Conservation (phyloP, 140 eudicot species). For the Stevia rebaudiana region DNA sequence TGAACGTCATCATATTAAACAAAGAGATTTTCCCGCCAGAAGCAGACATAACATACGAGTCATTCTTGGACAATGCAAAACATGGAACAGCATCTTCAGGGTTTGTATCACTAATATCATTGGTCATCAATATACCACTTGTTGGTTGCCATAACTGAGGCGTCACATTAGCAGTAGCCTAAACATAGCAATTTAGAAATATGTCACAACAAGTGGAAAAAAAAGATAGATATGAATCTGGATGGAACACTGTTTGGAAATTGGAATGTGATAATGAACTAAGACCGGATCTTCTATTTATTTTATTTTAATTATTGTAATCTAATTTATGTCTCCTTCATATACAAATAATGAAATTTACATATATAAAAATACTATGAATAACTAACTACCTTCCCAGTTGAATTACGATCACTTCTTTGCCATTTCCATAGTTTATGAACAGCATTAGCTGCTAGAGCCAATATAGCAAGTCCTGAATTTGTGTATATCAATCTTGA, state of each 20-base stretch:
- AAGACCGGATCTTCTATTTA: neutral
- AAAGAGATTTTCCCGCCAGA: conserved; percentile 82
- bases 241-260: neutral
- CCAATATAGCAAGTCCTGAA: conserved; percentile 71
- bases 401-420: conserved; percentile 49
- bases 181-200: conserved; percentile 5
- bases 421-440: conserved; percentile 90
- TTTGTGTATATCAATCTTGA: conserved; percentile 74
- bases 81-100: conserved; percentile 78
- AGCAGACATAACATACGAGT: conserved; percentile 80
- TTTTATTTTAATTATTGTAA: neutral
- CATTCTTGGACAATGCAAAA: conserved; percentile 81
- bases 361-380: neutral
- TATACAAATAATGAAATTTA: neutral
- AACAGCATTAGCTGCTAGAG: conserved; percentile 67
- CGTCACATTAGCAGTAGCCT: conserved; percentile 62
- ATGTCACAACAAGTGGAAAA: neutral
- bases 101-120: conserved; percentile 61
- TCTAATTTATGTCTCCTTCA: neutral
- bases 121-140: conserved; percentile 79
- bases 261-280: neutral
- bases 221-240: neutral
- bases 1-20: conserved; percentile 81
- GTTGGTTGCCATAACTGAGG: conserved; percentile 85
- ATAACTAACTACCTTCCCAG: conserved; percentile 51